Evolutionary conservation across 352 stramenopile species (phyloP).

Genomic region (Paralagenidium karlingii): DNA sequence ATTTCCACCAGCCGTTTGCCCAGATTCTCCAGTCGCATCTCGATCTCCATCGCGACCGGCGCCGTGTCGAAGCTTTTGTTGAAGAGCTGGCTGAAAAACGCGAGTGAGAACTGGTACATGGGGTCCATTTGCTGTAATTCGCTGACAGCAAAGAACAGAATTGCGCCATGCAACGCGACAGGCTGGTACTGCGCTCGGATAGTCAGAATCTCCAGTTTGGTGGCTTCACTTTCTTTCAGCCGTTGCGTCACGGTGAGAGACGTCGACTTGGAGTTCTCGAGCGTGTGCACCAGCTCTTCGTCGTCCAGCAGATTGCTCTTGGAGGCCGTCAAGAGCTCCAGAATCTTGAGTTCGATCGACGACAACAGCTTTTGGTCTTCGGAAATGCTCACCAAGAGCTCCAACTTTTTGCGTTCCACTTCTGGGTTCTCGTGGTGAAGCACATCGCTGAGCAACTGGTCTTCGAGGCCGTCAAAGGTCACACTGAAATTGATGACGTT

Average conservation of each 20-base stretch:
- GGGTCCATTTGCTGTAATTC: conserved; percentile 43
- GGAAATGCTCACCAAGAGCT: conserved; percentile 78
- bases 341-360: conserved; percentile 86
- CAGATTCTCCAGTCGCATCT: conserved; percentile 23
- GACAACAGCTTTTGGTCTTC: conserved; percentile 83
- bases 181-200: conserved; percentile 46
- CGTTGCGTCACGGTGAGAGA: conserved; percentile 36
- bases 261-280: conserved; percentile 57
- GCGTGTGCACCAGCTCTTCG: conserved; percentile 55
- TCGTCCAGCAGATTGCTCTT: conserved; percentile 88
- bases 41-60: conserved; percentile 11
- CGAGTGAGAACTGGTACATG: conserved; percentile 76
- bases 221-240: conserved; percentile 40
- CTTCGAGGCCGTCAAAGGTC: conserved; percentile 80
- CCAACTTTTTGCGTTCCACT: conserved; percentile 77
- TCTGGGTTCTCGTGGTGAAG: conserved; percentile 77
- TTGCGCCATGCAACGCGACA: conserved; percentile 35
- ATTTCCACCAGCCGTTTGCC: conserved; percentile 26
- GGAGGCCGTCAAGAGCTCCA: conserved; percentile 73
- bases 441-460: conserved; percentile 83
- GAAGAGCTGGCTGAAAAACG: conserved; percentile 59
- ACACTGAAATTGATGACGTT: conserved; percentile 92
- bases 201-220: conserved; percentile 41
- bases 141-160: conserved; percentile 61
- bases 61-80: conserved; percentile 36